Base-by-base conservation (phyloP, 2,329 filamentous ascomycete genomes). In the Xylariaceae sp. region DNA sequence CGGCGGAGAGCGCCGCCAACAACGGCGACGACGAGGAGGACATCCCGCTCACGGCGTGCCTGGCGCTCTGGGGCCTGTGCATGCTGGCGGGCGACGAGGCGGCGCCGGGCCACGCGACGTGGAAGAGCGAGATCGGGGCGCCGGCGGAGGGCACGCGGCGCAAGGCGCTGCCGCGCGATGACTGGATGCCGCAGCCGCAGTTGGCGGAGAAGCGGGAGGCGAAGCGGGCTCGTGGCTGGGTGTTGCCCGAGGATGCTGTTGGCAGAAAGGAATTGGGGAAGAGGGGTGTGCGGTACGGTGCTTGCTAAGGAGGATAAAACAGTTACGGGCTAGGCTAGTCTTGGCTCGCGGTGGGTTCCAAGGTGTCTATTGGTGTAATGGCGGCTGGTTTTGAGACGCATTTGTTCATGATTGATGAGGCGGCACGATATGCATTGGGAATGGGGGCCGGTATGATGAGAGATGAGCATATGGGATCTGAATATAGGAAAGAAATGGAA, bases 61-160 rank as follows among this genome's bases (percentile, higher is more conserved):
- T 90, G 7, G 86, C 86, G 1, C 75, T 90, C 26, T 90, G 85
- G 83, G 87, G 83, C 38, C 68, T 90, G 30, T 87, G 87, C 64
- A 83, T 85, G 72, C 70, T 87, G 36, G 83, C 83, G 18, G 72
- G 75, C 49, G 78, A 82, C 56, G 75, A 81, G 48, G 17, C 13
- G 15, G 17, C 13, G 13, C 72, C 73, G 2, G 77, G 78, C 15
- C 81, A 86, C 40, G 67, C 74, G 50, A 56, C 72, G 47, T 90
- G 82, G 83, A 76, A 72, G 56, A 71, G 80, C 45, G 84, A 89
- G 53, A 85, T 89, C 50, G 86, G 86, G 1, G 84, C 83, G 0
- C 85, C 86, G 0, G 83, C 83, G 9, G 85, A 87, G 51, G 76
- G 84, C 29, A 87, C 84, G 1, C 68, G 86, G 29, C 73, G 83